A percentile compares a stretch with the other conserved stretches of the same genome.
Evolutionary conservation across 805 yeast genomes (phyloP).

Genomic region (Peterozyma xylosa): DNA sequence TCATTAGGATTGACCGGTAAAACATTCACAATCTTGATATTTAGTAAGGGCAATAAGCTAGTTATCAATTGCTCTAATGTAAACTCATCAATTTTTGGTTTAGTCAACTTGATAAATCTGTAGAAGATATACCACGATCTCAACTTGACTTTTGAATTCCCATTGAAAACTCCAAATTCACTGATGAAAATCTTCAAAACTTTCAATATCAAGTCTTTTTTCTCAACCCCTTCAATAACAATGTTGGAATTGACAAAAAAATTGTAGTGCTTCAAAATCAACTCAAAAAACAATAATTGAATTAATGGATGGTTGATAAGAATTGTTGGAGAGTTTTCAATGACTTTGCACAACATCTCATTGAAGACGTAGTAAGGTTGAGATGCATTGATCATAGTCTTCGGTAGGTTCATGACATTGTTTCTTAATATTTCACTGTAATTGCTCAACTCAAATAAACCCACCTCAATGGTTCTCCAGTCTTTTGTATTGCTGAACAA

Average conservation of each 20-base stretch:
- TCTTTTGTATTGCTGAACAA: constrained; percentile 25
- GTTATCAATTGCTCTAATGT: constrained; percentile 50
- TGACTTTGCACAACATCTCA: constrained; percentile 46
- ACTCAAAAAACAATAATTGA: constrained; percentile 76
- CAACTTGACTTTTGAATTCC: constrained; percentile 62
- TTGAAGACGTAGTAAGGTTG: constrained; percentile 58
- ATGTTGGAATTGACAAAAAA: constrained; percentile 41
- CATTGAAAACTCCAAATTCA: constrained; percentile 74
- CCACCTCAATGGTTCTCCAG: constrained; percentile 86
- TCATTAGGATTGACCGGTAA: constrained; percentile 21
- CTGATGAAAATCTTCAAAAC: constrained; percentile 75
- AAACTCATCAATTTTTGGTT: constrained; percentile 48
- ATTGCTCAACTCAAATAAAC: constrained; percentile 72
- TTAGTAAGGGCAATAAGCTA: constrained; percentile 54
- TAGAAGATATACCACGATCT: constrained; percentile 89
- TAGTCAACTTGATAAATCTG: constrained; percentile 72
- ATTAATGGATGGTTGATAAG: constrained; percentile 71
- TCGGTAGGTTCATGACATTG: constrained; percentile 65
- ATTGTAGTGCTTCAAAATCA: constrained; percentile 70
- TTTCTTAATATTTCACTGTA: constrained; percentile 75
- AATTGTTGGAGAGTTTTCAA: constrained; percentile 24
- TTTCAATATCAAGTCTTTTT: constrained; percentile 45
- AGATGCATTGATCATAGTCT: constrained; percentile 55
- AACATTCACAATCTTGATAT: constrained; percentile 39
- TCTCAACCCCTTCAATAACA: constrained; percentile 30